A percentile compares a stretch with the other conserved stretches of the same genome.
These are phyloP conservation scores for Populus hybrid DNA, from an alignment of 441 rosid species.

Conservation along the genomic window DNA sequence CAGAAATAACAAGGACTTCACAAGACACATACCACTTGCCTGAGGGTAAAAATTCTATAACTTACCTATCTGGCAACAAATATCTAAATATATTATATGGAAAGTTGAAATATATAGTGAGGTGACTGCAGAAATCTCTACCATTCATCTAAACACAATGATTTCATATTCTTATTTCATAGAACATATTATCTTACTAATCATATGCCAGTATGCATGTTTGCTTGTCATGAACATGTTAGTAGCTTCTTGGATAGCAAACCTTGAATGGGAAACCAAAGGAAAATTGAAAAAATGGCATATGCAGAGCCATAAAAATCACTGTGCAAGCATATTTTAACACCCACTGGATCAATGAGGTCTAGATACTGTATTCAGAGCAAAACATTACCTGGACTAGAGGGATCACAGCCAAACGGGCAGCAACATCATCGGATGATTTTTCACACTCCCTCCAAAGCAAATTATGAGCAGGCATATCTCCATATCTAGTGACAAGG, in stretches of 20 bases:
- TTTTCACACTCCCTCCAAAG: slow-evolving; percentile 89
- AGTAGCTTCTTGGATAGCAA: background rate
- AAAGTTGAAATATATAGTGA: background rate
- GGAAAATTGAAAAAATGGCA: background rate
- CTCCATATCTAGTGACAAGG: slow-evolving; percentile 60
- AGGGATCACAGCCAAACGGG: slow-evolving; percentile 83
- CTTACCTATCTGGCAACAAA: background rate
- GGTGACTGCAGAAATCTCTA: background rate
- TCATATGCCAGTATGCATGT: background rate
- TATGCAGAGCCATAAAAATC: background rate
- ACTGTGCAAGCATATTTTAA: background rate
- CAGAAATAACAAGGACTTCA: background rate
- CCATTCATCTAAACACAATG: background rate
- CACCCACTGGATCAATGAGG: background rate
- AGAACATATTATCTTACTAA: too few relatives aligned
- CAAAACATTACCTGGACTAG: slow-evolving; percentile 63
- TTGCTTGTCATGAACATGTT: background rate
- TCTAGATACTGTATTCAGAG: background rate
- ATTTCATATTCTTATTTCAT: background rate
- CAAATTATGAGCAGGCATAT: slow-evolving; percentile 89
- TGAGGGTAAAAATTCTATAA: background rate
- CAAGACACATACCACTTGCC: background rate
- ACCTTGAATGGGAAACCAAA: background rate
- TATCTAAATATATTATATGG: background rate
- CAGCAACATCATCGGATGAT: slow-evolving; percentile 75